Conservation (phyloP, 306 rosid genomes). For the Gynostemma pentaphyllum region DNA sequence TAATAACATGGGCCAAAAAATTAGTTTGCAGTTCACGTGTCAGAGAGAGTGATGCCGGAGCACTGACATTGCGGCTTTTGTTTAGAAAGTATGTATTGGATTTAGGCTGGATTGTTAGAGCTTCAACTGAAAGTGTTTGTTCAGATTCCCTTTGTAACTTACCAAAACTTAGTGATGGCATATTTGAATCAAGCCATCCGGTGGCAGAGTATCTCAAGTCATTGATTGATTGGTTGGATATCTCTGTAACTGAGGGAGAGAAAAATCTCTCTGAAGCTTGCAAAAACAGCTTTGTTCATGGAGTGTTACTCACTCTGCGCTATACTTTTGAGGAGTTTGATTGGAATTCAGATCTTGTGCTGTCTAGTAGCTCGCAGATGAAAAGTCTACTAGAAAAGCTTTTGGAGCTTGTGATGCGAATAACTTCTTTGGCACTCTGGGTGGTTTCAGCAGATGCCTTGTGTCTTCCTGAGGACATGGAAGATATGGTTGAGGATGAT, state of each 20-base stretch:
- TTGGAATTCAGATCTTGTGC: constrained; percentile 48
- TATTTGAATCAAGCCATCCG: constrained; percentile 31
- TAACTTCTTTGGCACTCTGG: constrained; percentile 85
- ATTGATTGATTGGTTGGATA: constrained; percentile 76
- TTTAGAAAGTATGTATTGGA: constrained; percentile 85
- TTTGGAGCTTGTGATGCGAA: constrained; percentile 64
- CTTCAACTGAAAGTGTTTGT: constrained; percentile 38
- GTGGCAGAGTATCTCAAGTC: constrained; percentile 59
- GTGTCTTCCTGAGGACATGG: constrained; percentile 88
- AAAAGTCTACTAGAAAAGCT: constrained; percentile 54
- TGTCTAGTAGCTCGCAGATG: constrained; percentile 47
- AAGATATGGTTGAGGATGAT: constrained; percentile 60
- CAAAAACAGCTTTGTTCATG: constrained; percentile 88
- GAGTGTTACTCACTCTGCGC: constrained; percentile 74
- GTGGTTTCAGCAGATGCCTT: constrained; percentile 98
- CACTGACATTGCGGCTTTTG: constrained; percentile 65
- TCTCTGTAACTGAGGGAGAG: constrained; percentile 61
- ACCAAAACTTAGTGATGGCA: constrained; percentile 26
- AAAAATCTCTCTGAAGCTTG: constrained; percentile 81
- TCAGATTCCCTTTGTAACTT: constrained; percentile 24
- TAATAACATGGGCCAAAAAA: constrained; percentile 63
- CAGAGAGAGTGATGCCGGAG: constrained; percentile 99
- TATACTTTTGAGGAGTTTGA: constrained; percentile 92
- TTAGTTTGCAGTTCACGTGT: constrained; percentile 97
- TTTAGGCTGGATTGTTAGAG: constrained; percentile 59